Evolutionary conservation across 2,329 filamentous ascomycete genomes (phyloP).

Genomic region (Lithohypha guttulata): DNA sequence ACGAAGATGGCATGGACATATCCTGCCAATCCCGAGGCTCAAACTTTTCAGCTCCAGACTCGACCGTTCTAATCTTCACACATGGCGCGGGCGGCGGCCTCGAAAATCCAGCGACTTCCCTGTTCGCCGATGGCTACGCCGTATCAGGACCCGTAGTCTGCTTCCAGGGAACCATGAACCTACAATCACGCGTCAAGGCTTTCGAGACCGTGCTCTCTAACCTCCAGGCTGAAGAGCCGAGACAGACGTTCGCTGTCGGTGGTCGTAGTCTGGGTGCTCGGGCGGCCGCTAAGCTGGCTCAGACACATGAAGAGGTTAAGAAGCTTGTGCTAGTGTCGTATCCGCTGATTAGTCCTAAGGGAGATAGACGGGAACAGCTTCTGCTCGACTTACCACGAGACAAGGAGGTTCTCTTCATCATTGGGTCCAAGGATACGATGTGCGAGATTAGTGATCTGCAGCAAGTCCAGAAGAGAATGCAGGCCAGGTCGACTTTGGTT

Average conservation of each 20-base stretch:
- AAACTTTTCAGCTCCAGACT: background rate
- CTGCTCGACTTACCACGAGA: slow-evolving; percentile 13
- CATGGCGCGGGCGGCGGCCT: slow-evolving; percentile 21
- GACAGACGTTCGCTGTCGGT: slow-evolving; percentile 11
- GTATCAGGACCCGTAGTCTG: slow-evolving; percentile 8
- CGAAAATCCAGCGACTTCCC: slow-evolving; percentile 13
- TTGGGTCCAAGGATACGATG: slow-evolving; percentile 18
- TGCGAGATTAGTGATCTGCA: slow-evolving; percentile 13
- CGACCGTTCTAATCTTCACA: slow-evolving; percentile 16
- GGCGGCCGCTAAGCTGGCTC: slow-evolving; percentile 10
- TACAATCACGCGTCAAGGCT: slow-evolving; percentile 11
- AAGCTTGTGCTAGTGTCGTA: slow-evolving; percentile 17
- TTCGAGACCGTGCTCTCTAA: slow-evolving; percentile 14
- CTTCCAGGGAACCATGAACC: slow-evolving; percentile 21
- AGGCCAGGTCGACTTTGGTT: slow-evolving; percentile 15
- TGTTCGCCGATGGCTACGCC: slow-evolving; percentile 17
- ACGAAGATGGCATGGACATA: slow-evolving; percentile 1
- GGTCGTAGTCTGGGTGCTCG: slow-evolving; percentile 19
- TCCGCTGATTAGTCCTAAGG: slow-evolving; percentile 13
- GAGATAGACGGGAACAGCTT: slow-evolving; percentile 18
- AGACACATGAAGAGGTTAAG: slow-evolving; percentile 8
- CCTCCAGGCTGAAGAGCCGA: slow-evolving; percentile 5
- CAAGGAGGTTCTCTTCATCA: slow-evolving; percentile 18
- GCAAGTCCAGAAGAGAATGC: slow-evolving; percentile 18
- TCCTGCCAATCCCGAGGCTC: background rate